Conservation (phyloP, 495 filamentous ascomycete species). For the Annulohypoxylon stygium region DNA sequence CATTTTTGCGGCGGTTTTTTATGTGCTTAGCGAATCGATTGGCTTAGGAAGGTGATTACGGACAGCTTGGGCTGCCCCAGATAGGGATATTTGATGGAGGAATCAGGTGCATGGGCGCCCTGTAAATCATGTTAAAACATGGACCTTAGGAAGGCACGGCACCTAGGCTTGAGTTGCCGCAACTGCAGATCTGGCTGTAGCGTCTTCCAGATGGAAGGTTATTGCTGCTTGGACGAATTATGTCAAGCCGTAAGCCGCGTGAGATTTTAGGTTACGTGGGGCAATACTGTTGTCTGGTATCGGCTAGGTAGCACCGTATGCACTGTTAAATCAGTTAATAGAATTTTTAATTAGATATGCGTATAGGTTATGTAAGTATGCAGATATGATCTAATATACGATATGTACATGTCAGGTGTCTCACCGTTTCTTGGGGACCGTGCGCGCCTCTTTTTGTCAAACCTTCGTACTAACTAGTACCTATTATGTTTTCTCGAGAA, state of each 20-base stretch:
- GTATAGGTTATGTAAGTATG: not conserved
- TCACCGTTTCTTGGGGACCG: slow-evolving; percentile 16
- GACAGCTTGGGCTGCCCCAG: not conserved
- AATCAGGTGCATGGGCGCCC: slow-evolving; percentile 1
- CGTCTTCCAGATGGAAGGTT: slow-evolving; percentile 3
- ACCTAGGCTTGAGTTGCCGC: not conserved
- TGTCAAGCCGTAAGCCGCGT: not conserved
- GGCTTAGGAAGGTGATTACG: slow-evolving; percentile 8
- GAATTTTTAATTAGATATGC: not conserved
- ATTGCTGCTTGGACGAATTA: slow-evolving; percentile 5
- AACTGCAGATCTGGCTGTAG: not conserved
- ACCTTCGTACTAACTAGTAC: not conserved
- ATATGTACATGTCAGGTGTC: slow-evolving; percentile 19
- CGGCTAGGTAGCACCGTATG: not conserved
- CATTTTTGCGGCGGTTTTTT: slow-evolving; percentile 4
- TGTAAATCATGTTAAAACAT: not conserved
- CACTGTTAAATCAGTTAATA: not conserved
- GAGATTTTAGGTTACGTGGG: slow-evolving; percentile 19
- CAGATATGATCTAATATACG: not conserved
- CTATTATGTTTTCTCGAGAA: slow-evolving; percentile 32
- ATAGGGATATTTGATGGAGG: not conserved
- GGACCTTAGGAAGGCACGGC: slow-evolving; percentile 2
- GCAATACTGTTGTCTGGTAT: not conserved
- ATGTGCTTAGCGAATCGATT: slow-evolving; percentile 1
- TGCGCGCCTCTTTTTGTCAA: slow-evolving; percentile 11